phyloP scores from a whole-genome alignment of 2,329 filamentous ascomycete genomes.

The Xylariaceae sp. region DNA sequence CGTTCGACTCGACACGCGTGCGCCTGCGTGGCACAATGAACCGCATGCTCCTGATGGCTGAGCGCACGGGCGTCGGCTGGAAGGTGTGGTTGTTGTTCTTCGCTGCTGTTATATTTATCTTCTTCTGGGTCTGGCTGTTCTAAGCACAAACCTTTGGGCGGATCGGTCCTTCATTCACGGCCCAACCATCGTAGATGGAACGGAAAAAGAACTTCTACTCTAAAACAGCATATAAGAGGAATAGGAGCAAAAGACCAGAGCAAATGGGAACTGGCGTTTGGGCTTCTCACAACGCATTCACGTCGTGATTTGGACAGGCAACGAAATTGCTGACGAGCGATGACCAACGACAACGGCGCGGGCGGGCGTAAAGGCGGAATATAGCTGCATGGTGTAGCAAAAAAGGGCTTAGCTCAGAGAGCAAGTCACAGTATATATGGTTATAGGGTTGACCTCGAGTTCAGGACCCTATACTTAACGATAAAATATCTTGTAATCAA shows the following conservation, averaged over 20 bases:
- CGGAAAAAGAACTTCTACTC: too few species aligned
- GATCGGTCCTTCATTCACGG: too few species aligned
- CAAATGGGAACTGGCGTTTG: too few species aligned
- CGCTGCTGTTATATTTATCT: conserved; percentile 72
- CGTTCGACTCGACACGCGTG: conserved; percentile 80
- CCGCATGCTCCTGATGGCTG: conserved; percentile 92
- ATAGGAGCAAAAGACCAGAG: too few species aligned
- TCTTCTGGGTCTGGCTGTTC: conserved; percentile 90
- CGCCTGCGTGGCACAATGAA: conserved; percentile 91
- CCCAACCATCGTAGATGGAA: too few species aligned
- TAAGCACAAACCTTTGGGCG: conserved; percentile 35
- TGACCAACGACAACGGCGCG: too few species aligned
- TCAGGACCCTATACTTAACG: neutral
- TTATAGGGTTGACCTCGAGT: conserved; percentile 1
- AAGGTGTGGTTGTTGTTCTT: conserved; percentile 92
- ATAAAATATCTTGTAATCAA: conserved; percentile 24
- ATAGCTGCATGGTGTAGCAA: too few species aligned
- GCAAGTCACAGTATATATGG: conserved; percentile 6
- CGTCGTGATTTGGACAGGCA: too few species aligned
- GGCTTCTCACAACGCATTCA: too few species aligned
- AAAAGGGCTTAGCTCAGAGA: neutral
- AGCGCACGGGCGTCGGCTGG: conserved; percentile 93
- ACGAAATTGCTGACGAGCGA: too few species aligned
- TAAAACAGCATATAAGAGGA: too few species aligned
- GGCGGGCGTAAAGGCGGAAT: too few species aligned